These are phyloP conservation scores for Santalum album DNA, from an alignment of 164 flowering plant genomes.

Conservation along the genomic window DNA sequence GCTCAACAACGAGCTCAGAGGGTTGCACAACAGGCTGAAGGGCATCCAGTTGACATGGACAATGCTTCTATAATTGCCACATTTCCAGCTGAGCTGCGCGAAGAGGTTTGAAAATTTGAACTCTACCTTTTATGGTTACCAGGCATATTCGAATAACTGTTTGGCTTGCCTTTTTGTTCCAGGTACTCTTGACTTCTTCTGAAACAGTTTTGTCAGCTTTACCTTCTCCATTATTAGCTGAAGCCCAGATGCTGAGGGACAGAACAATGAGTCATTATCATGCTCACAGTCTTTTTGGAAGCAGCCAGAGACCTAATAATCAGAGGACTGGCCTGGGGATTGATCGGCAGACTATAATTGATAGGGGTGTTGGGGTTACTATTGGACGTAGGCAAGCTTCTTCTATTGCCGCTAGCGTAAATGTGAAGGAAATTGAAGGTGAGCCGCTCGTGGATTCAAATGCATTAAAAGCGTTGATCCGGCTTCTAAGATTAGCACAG, in stretches of 20 bases:
- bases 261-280: conserved; percentile 93
- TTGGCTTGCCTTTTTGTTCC: conserved; percentile 9
- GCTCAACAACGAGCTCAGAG: conserved; percentile 94
- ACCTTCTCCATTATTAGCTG: conserved; percentile 87
- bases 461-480: conserved; percentile 73
- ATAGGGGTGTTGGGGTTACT: conserved; percentile 81
- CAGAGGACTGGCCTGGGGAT: conserved; percentile 63
- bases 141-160: conserved; percentile 2
- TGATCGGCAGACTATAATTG: conserved; percentile 74
- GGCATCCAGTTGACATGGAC: conserved; percentile 97
- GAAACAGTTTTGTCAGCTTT: conserved; percentile 83
- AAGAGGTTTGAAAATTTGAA: conserved; percentile 52
- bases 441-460: conserved; percentile 69
- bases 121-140: not conserved
- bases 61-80: conserved; percentile 96
- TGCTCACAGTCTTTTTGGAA: conserved; percentile 78
- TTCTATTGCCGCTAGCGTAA: conserved; percentile 48
- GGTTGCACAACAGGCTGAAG: conserved; percentile 70
- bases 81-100: conserved; percentile 92
- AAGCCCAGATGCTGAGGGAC: conserved; percentile 94
- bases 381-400: conserved; percentile 57
- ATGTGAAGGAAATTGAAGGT: conserved; percentile 78
- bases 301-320: conserved; percentile 50
- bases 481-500: conserved; percentile 80
- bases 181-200: conserved; percentile 94